phyloP scores from a whole-genome alignment of 331 rosid species.

The Quercus phellos region DNA sequence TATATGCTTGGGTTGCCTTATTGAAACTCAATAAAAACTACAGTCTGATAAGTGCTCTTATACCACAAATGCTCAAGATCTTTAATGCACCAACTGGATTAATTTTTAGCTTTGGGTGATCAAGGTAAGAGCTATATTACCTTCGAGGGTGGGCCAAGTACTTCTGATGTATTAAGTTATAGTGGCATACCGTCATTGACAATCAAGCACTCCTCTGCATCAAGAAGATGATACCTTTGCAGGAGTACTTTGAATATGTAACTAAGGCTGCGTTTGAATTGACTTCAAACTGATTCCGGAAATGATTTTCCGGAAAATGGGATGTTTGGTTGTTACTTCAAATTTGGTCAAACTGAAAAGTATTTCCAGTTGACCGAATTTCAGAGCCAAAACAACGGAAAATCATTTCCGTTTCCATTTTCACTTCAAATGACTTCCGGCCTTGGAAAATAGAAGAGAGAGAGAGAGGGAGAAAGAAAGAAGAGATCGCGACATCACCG shows the following conservation, averaged over 20 bases:
- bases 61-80: not conserved
- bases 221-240: not conserved
- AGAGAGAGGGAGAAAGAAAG: too few relatives aligned
- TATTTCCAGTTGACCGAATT: too few relatives aligned
- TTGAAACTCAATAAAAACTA: not conserved
- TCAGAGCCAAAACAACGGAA: too few relatives aligned
- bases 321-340: too few relatives aligned
- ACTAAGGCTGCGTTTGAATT: too few relatives aligned
- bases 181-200: not conserved
- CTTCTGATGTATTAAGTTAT: not conserved
- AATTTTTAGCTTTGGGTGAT: not conserved
- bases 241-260: not conserved
- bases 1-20: not conserved
- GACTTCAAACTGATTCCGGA: too few relatives aligned
- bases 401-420: too few relatives aligned
- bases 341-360: too few relatives aligned
- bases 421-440: too few relatives aligned
- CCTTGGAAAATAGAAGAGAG: too few relatives aligned
- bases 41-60: not conserved
- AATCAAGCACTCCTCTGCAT: not conserved
- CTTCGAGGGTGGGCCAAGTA: not conserved
- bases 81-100: not conserved
- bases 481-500: too few relatives aligned
- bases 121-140: not conserved
- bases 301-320: too few relatives aligned